phyloP scores from a whole-genome alignment of 768 basidiomycete species.

The Lepiota venenata region DNA sequence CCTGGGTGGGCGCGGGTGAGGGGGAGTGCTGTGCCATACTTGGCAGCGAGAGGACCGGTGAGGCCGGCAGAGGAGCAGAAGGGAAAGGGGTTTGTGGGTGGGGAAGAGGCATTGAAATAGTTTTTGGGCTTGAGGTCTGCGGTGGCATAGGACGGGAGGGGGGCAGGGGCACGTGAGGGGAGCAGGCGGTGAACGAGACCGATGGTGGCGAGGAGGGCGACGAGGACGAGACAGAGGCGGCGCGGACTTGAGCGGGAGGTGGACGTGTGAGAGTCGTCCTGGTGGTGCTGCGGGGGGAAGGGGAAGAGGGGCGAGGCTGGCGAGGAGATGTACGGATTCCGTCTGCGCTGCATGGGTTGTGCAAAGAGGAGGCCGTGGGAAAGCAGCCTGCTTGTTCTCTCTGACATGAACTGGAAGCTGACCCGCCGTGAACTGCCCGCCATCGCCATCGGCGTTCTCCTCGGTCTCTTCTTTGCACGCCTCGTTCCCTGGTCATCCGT shows the following conservation, averaged over 20 bases:
- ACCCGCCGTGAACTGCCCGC: conserved; percentile 46
- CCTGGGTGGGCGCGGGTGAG: conserved; percentile 77
- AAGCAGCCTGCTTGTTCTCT: background rate
- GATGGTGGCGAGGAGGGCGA: conserved; percentile 51
- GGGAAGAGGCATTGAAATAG: conserved; percentile 67
- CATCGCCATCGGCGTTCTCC: conserved; percentile 55
- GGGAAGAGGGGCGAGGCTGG: conserved; percentile 35
- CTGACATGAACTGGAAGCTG: conserved; percentile 10
- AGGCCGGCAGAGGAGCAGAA: conserved; percentile 92
- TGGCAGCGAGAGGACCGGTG: conserved; percentile 71
- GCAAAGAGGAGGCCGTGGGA: conserved; percentile 16
- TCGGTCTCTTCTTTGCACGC: conserved; percentile 57
- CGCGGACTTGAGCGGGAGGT: conserved; percentile 53
- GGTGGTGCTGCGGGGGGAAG: conserved; percentile 39
- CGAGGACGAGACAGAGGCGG: conserved; percentile 67
- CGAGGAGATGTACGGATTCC: conserved; percentile 51
- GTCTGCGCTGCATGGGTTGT: conserved; percentile 37
- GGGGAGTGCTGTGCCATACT: conserved; percentile 76
- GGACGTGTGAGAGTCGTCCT: conserved; percentile 49
- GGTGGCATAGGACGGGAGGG: conserved; percentile 32
- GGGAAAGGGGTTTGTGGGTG: conserved; percentile 70
- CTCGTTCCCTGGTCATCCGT: conserved; percentile 44
- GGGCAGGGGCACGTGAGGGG: conserved; percentile 20
- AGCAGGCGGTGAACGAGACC: conserved; percentile 54
- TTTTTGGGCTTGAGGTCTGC: conserved; percentile 67